A percentile compares a stretch with the other conserved stretches of the same genome.
These are phyloP conservation scores for Coniella vitis DNA, from an alignment of 2,329 filamentous ascomycete species.

Conservation along the genomic window DNA sequence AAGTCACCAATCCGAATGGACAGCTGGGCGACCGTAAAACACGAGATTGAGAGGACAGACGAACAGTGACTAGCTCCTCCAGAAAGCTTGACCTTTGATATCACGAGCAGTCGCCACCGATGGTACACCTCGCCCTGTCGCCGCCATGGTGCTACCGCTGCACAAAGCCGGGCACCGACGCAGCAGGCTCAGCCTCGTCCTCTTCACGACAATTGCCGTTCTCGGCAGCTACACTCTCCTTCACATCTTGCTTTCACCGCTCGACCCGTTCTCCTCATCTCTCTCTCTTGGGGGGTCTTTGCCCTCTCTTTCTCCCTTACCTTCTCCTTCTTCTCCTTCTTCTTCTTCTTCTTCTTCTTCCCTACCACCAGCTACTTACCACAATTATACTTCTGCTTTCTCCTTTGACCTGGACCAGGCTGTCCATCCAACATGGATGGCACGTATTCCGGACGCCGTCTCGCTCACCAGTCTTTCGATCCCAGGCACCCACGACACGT, in stretches of 20 bases:
- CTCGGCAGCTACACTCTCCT: conserved; percentile 9
- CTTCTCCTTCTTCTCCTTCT: not conserved
- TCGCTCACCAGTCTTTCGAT: conserved; percentile 39
- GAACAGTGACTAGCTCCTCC: too few species aligned
- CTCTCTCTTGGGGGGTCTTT: not conserved
- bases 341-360: not conserved
- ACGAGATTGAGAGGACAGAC: too few species aligned
- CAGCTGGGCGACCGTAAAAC: too few species aligned
- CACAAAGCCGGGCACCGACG: not conserved
- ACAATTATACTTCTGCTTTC: conserved; percentile 27
- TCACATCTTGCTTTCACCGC: conserved; percentile 1
- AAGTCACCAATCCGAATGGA: too few species aligned
- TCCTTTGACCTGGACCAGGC: conserved; percentile 36
- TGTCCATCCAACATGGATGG: conserved; percentile 36
- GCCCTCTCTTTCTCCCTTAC: too few species aligned
- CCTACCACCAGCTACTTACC: conserved; percentile 5
- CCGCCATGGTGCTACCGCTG: conserved; percentile 4
- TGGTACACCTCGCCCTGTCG: not conserved
- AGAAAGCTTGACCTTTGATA: too few species aligned
- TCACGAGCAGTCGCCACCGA: too few species aligned
- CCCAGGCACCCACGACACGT: conserved; percentile 47
- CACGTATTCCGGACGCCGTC: conserved; percentile 31
- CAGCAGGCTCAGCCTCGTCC: conserved; percentile 7
- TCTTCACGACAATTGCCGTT: conserved; percentile 2
- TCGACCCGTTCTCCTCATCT: not conserved